phyloP scores from a whole-genome alignment of 148 eudicot species.

The Fagopyrum homotropicum region DNA sequence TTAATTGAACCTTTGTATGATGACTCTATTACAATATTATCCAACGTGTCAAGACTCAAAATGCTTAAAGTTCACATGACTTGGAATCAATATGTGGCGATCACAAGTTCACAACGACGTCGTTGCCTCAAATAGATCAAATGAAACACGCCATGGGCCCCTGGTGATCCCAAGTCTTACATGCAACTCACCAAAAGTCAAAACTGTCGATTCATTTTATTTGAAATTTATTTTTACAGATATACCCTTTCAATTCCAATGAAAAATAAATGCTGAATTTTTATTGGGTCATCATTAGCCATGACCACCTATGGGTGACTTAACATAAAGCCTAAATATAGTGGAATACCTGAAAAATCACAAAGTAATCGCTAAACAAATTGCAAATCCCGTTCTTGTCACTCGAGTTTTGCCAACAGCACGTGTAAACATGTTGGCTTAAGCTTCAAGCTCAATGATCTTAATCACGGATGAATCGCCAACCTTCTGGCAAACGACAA shows the following conservation, averaged over 20 bases:
- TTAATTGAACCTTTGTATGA: no score
- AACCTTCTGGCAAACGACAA: constrained; percentile 15
- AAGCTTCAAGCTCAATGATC: constrained; percentile 13
- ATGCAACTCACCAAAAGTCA: background rate
- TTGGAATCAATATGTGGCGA: no score
- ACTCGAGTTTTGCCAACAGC: background rate
- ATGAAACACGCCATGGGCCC: no score
- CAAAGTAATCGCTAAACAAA: background rate
- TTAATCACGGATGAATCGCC: constrained; percentile 4
- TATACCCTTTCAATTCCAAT: constrained; percentile 6
- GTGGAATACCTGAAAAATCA: constrained; percentile 4
- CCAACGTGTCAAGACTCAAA: no score
- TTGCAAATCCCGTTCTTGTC: background rate
- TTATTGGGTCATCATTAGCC: constrained; percentile 6
- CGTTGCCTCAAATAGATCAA: no score
- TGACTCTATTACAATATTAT: no score
- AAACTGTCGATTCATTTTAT: background rate
- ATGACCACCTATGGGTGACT: constrained; percentile 1
- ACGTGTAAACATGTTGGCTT: background rate
- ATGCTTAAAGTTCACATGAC: no score
- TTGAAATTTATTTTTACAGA: background rate
- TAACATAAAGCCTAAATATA: background rate
- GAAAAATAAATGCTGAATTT: background rate
- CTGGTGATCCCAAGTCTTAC: no score
- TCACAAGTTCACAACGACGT: no score